Percentiles rank a stretch among this genome's conserved stretches.
These are phyloP conservation scores for Silene uniflora DNA, from an alignment of 148 eudicot species.

Conservation along the genomic window DNA sequence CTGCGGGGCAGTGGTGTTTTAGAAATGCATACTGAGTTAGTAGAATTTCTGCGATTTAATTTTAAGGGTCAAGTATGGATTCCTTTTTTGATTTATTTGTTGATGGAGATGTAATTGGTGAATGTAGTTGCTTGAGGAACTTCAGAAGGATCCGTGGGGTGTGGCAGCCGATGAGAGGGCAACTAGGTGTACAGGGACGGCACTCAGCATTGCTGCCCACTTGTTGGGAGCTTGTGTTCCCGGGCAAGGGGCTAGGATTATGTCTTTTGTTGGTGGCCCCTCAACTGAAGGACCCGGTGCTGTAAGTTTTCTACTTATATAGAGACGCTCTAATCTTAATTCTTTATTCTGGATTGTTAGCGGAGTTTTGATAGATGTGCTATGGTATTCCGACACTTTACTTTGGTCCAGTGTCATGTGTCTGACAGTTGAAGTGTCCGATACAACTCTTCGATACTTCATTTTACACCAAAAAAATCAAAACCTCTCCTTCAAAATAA, in stretches of 20 bases:
- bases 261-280: conserved; percentile 95
- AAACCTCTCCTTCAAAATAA: too few species aligned
- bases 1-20: neutral
- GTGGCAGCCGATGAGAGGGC: conserved; percentile 80
- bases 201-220: conserved; percentile 87
- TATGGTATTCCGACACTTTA: too few species aligned
- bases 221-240: conserved; percentile 94
- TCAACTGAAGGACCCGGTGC: conserved; percentile 94
- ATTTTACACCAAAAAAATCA: too few species aligned
- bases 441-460: too few species aligned
- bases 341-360: neutral
- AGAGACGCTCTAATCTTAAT: neutral
- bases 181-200: conserved; percentile 84
- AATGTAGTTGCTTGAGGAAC: conserved; percentile 80
- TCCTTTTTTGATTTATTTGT: neutral
- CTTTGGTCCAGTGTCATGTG: too few species aligned
- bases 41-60: neutral
- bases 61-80: neutral
- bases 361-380: neutral
- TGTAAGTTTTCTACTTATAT: conserved; percentile 50
- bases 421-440: too few species aligned
- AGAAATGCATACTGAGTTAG: neutral
- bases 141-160: conserved; percentile 97
- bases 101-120: conserved; percentile 20
- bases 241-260: conserved; percentile 85